Conservation (phyloP, 257 asterid genomes). For the Solanum paucissectum region DNA sequence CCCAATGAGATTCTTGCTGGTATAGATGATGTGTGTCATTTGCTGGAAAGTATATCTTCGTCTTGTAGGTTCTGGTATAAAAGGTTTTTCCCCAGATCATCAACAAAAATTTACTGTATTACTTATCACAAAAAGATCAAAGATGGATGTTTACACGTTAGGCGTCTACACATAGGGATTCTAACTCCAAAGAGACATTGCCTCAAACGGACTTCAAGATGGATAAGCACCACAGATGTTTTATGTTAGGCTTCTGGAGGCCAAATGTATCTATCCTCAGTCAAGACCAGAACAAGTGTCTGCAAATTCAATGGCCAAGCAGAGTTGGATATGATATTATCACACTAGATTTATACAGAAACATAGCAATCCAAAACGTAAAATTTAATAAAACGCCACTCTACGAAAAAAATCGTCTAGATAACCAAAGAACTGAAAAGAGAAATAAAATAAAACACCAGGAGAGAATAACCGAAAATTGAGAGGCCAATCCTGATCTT, state of each 20-base stretch:
- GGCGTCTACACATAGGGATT: background rate
- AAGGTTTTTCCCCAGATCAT: background rate
- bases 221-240: background rate
- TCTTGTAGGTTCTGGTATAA: background rate
- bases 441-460: background rate
- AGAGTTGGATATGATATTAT: background rate
- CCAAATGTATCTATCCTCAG: background rate
- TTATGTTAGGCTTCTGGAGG: background rate
- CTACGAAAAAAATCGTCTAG: background rate
- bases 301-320: background rate
- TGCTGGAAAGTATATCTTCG: background rate
- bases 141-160: background rate
- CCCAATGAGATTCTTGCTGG: background rate
- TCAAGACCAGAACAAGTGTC: background rate
- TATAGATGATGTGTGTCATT: background rate
- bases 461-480: background rate
- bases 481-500: background rate
- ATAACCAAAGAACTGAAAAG: background rate
- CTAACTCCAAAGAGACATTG: background rate
- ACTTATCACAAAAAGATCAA: background rate
- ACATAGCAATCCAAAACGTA: background rate
- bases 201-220: background rate
- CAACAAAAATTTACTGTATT: background rate
- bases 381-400: background rate
- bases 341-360: background rate